Percentiles rank a stretch among this genome's conserved stretches.
Evolutionary conservation across 2,329 filamentous ascomycete genomes (phyloP).

Genomic region (Neofusicoccum kwambonambiense): DNA sequence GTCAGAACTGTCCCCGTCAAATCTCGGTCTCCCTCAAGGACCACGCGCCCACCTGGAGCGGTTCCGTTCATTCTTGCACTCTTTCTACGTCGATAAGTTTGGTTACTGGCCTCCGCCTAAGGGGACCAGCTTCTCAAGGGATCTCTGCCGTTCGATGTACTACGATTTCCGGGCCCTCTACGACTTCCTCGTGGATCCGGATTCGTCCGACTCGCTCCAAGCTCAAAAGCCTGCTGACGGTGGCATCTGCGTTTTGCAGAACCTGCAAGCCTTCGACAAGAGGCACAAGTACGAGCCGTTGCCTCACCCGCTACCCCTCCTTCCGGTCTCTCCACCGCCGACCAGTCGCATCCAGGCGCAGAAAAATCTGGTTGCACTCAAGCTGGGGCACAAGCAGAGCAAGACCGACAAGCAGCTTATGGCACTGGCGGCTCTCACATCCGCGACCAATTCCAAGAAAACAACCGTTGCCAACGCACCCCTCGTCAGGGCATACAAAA

Average conservation of each 20-base stretch:
- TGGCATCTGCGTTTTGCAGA: conserved; percentile 69
- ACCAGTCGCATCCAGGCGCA: conserved; percentile 31
- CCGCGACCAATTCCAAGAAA: conserved; percentile 49
- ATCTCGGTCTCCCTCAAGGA: conserved; percentile 62
- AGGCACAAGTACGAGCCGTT: conserved; percentile 60
- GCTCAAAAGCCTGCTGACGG: conserved; percentile 58
- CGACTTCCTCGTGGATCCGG: conserved; percentile 66
- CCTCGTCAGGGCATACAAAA: conserved; percentile 67
- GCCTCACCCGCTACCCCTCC: conserved; percentile 64
- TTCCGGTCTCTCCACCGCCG: conserved; percentile 51
- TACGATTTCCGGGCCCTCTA: conserved; percentile 71
- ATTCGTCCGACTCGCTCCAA: conserved; percentile 50
- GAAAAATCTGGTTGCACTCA: conserved; percentile 35
- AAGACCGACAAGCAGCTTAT: conserved; percentile 43
- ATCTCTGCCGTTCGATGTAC: conserved; percentile 61
- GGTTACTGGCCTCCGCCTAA: conserved; percentile 69
- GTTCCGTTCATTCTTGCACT: conserved; percentile 67
- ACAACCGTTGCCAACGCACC: conserved; percentile 38
- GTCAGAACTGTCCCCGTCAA: conserved; percentile 65
- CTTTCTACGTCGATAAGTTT: conserved; percentile 65
- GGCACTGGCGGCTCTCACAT: conserved; percentile 32
- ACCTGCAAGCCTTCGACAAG: conserved; percentile 64
- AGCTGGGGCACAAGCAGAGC: conserved; percentile 31
- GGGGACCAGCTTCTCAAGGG: conserved; percentile 55
- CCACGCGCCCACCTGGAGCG: conserved; percentile 67